phyloP scores from a whole-genome alignment of 352 stramenopile species.

The Phytophthora chlamydospora region DNA sequence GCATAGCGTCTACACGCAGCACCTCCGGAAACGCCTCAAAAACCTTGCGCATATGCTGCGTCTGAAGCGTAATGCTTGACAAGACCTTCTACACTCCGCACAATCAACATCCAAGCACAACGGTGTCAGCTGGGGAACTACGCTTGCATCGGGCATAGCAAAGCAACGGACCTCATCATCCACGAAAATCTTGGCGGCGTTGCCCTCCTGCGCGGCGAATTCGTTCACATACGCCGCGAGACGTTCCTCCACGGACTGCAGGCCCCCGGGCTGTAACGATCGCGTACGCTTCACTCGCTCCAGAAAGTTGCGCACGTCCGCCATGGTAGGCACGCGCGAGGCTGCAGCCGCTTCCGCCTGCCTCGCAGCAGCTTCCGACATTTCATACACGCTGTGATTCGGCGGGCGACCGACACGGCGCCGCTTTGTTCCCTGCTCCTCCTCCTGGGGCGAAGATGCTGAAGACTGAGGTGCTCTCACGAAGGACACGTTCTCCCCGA shows the following conservation, averaged over 20 bases:
- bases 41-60: slow-evolving; percentile 42
- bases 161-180: slow-evolving; percentile 31
- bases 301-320: slow-evolving; percentile 28
- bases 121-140: not conserved
- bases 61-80: slow-evolving; percentile 45
- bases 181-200: slow-evolving; percentile 43
- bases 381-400: slow-evolving; percentile 3
- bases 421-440: slow-evolving; percentile 7
- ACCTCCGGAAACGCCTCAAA: slow-evolving; percentile 45
- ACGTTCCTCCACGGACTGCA: slow-evolving; percentile 36
- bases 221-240: slow-evolving; percentile 43
- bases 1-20: slow-evolving; percentile 31
- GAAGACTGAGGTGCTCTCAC: not conserved
- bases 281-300: slow-evolving; percentile 21
- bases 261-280: slow-evolving; percentile 5
- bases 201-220: slow-evolving; percentile 36
- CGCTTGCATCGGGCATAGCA: too few relatives aligned
- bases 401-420: slow-evolving; percentile 14
- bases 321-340: slow-evolving; percentile 27
- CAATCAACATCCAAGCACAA: not conserved
- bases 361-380: not conserved
- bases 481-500: slow-evolving; percentile 5
- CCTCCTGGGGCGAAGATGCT: not conserved
- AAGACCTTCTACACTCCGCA: slow-evolving; percentile 36
- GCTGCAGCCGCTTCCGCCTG: slow-evolving; percentile 2